phyloP scores from a whole-genome alignment of 768 basidiomycete genomes.

The Hemileccinum impolitum region DNA sequence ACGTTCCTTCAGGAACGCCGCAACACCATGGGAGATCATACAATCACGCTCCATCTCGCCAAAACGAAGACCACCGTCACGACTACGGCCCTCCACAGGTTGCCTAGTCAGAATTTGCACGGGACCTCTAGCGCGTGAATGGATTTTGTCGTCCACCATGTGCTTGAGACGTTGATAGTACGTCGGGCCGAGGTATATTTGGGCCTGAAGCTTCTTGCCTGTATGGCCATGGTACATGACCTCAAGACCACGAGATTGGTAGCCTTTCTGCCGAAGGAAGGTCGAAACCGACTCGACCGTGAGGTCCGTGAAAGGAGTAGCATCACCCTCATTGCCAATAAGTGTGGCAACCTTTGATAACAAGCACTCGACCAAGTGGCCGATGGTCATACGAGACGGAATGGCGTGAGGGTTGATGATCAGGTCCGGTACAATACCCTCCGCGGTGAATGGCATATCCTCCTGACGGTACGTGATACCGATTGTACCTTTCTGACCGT shows the following conservation, averaged over 20 bases:
- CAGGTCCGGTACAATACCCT: slow-evolving; percentile 95
- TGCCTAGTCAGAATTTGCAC: slow-evolving; percentile 97
- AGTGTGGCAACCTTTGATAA: slow-evolving; percentile 95
- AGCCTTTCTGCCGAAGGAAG: slow-evolving; percentile 83
- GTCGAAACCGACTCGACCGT: slow-evolving; percentile 98
- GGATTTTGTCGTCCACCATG: slow-evolving; percentile 99
- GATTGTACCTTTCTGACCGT: slow-evolving; percentile 99
- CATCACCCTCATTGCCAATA: slow-evolving; percentile 96
- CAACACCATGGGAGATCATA: slow-evolving; percentile 99
- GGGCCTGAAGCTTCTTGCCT: slow-evolving; percentile 95
- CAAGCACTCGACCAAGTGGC: slow-evolving; percentile 97
- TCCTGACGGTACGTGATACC: slow-evolving; percentile 99
- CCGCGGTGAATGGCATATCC: slow-evolving; percentile 98
- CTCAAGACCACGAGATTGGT: slow-evolving; percentile 95
- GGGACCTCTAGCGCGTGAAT: slow-evolving; percentile 94
- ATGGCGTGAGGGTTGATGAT: slow-evolving; percentile 99
- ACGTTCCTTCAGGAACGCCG: slow-evolving; percentile 96
- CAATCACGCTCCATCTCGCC: slow-evolving; percentile 99
- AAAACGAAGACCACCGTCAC: slow-evolving; percentile 98
- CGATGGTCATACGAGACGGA: slow-evolving; percentile 99
- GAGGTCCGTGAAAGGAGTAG: slow-evolving; percentile 96
- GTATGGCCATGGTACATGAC: slow-evolving; percentile 99
- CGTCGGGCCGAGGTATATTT: slow-evolving; percentile 97
- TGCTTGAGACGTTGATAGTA: slow-evolving; percentile 99
- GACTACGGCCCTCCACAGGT: slow-evolving; percentile 96